phyloP scores from a whole-genome alignment of 2,329 filamentous ascomycete genomes.

The Verticillium nonalfalfae region DNA sequence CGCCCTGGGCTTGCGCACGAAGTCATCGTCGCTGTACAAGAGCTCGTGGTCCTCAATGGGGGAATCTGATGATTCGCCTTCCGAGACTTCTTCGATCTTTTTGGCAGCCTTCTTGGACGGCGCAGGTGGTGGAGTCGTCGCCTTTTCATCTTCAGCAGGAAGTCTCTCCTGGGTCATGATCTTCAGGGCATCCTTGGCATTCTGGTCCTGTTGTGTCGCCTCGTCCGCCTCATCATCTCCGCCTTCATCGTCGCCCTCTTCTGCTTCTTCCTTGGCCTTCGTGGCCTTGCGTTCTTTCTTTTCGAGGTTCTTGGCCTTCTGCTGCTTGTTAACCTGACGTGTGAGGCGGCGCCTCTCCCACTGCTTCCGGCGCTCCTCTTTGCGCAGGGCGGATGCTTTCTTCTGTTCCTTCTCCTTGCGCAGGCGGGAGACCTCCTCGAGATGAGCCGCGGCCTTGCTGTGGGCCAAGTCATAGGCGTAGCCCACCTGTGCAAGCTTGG shows the following conservation, averaged over 20 bases:
- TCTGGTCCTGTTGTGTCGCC: constrained; percentile 16
- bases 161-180: neutral
- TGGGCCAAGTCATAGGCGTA: constrained; percentile 55
- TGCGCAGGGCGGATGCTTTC: constrained; percentile 39
- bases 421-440: constrained; percentile 42
- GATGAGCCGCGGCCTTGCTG: constrained; percentile 46
- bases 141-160: constrained; percentile 16
- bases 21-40: constrained; percentile 53
- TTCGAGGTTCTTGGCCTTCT: constrained; percentile 29
- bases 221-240: constrained; percentile 18
- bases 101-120: constrained; percentile 17
- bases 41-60: constrained; percentile 54
- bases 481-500: constrained; percentile 53
- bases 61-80: constrained; percentile 52
- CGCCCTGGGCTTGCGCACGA: constrained; percentile 42
- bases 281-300: constrained; percentile 21
- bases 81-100: constrained; percentile 32
- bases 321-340: constrained; percentile 32
- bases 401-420: constrained; percentile 41
- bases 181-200: constrained; percentile 19
- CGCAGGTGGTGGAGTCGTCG: constrained; percentile 12
- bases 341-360: constrained; percentile 43
- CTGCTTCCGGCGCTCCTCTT: constrained; percentile 36
- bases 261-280: constrained; percentile 10
- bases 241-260: constrained; percentile 15